Base-by-base conservation (phyloP, 164 flowering plant genomes). In the Vitis amurensis region DNA sequence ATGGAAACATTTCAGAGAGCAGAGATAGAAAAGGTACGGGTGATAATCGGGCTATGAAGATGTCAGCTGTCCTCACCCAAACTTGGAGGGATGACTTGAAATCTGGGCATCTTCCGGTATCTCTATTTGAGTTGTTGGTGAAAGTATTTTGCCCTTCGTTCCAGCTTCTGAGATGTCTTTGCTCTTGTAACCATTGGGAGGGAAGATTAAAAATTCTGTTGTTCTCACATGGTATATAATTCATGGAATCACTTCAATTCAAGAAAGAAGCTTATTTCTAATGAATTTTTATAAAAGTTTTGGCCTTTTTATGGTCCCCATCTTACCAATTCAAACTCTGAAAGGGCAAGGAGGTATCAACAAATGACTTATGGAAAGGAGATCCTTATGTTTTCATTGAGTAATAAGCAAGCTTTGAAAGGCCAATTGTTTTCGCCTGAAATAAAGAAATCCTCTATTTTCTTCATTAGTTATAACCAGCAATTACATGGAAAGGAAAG, bases 31-130 rank as follows among this genome's bases (percentile, higher is more conserved):
- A 74, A 64, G 85, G 73, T 30, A 80, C 69, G 67, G 68, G 7
- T 10, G 80, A 68, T 68, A 74, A 64, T 52, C 83, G 68, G 69
- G 73, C 71, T 27, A 52, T 68, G 9, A 87, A 80, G 58, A 70
- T 47, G 68, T 68, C 88, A 9, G 81, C 89, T 14, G 69, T 76
- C 11, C 86, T 89, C 13, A 55, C 75, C 60, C 95, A 80, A 70
- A 82, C 88, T 11, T 86, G 91, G 96, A 91, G 85, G 77, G 91
- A 90, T 53, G 93, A 90, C 65, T 51, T 85, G 62, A 82, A 89
- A 60, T 83, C 88, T 1, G 94, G 91, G 53, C 71, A 76, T 16
- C 71, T 89, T 23, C 63, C 89, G 72, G 79, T 83, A 5, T 80
- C 85, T 8, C 62, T 77, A 65, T 72, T 71, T 57, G 86, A 79